phyloP scores from a whole-genome alignment of 805 yeast species.

The Candida ortonii region DNA sequence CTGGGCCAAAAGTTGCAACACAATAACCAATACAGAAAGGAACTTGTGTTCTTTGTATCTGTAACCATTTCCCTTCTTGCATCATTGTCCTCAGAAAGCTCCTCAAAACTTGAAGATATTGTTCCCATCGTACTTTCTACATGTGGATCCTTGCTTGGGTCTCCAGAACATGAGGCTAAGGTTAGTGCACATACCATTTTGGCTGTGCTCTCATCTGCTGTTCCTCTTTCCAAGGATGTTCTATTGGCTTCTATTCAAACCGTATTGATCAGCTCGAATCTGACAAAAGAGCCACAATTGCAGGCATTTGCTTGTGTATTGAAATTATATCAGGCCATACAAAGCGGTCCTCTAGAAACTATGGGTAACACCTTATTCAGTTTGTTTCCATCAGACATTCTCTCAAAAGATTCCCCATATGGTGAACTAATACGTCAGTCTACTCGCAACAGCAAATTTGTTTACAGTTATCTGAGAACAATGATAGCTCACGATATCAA shows the following conservation, averaged over 20 bases:
- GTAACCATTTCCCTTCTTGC: constrained; percentile 66
- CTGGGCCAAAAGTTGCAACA: constrained; percentile 47
- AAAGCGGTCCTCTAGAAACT: constrained; percentile 28
- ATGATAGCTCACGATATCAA: constrained; percentile 15
- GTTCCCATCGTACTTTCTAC: constrained; percentile 59
- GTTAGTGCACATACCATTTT: constrained; percentile 81
- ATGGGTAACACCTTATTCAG: constrained; percentile 24
- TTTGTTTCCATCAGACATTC: constrained; percentile 22
- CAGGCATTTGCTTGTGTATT: constrained; percentile 47
- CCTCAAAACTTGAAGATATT: constrained; percentile 43
- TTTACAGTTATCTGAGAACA: constrained; percentile 29
- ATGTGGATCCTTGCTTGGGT: constrained; percentile 51
- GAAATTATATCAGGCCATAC: constrained; percentile 49
- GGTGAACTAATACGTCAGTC: constrained; percentile 19
- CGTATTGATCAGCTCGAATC: constrained; percentile 36
- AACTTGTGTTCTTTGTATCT: constrained; percentile 77
- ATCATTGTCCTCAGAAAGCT: constrained; percentile 46
- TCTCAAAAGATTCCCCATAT: constrained; percentile 19
- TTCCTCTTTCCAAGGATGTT: constrained; percentile 58
- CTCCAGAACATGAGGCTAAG: constrained; percentile 58
- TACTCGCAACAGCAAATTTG: constrained; percentile 23
- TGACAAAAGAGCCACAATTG: constrained; percentile 19
- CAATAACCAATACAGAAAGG: constrained; percentile 60
- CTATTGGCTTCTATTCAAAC: constrained; percentile 61
- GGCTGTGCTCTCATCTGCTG: constrained; percentile 72